Percentiles rank a stretch among this genome's conserved stretches.
Evolutionary conservation across 1,284 basidiomycete species (phyloP).

Genomic region (Ceratorhiza oryzae-sativae): DNA sequence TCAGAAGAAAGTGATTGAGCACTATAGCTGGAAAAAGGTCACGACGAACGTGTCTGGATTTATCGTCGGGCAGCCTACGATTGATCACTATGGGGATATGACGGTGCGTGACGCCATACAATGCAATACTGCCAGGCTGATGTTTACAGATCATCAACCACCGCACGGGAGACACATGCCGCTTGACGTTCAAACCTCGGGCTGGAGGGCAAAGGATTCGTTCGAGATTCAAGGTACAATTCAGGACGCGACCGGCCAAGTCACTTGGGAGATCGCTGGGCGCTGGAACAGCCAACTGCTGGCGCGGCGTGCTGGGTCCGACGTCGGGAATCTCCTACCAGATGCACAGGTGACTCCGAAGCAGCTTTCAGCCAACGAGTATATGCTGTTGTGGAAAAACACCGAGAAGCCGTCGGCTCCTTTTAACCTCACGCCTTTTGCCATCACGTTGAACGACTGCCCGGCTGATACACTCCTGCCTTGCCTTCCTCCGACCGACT

Average conservation of each 20-base stretch:
- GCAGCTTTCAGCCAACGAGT: constrained; percentile 60
- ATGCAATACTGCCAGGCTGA: not conserved
- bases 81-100: constrained; percentile 98
- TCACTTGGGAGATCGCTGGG: constrained; percentile 91
- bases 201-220: constrained; percentile 92
- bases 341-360: constrained; percentile 63
- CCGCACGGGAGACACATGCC: constrained; percentile 88
- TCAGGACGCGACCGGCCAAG: constrained; percentile 67
- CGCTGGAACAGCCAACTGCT: constrained; percentile 96
- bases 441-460: constrained; percentile 88
- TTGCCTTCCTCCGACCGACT: constrained; percentile 90
- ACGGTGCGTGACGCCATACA: constrained; percentile 57
- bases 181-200: constrained; percentile 93
- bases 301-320: constrained; percentile 75
- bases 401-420: constrained; percentile 83
- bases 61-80: constrained; percentile 90
- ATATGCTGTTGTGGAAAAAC: constrained; percentile 92
- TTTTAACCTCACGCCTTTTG: constrained; percentile 96
- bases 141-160: constrained; percentile 80
- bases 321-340: constrained; percentile 73
- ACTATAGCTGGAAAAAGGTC: constrained; percentile 96
- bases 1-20: constrained; percentile 70
- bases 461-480: constrained; percentile 70
- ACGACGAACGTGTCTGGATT: constrained; percentile 94
- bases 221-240: constrained; percentile 93